phyloP scores from a whole-genome alignment of 2,329 filamentous ascomycete genomes.

The Grosmannia clavigera region DNA sequence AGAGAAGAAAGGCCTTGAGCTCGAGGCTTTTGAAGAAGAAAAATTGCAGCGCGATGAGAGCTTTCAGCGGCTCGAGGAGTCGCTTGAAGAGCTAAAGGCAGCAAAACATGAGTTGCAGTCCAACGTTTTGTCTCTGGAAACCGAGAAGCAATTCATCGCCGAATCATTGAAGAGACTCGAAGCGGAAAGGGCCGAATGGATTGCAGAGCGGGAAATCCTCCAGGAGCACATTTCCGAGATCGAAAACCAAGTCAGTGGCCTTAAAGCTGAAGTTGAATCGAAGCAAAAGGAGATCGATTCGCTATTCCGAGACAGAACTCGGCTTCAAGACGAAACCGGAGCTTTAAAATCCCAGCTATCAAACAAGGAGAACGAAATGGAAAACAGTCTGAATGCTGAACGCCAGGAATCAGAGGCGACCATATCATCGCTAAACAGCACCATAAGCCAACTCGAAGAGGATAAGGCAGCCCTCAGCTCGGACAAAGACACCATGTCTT shows the following conservation, averaged over 20 bases:
- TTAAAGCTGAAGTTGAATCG: neutral
- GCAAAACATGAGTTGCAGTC: slow-evolving; percentile 1
- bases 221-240: neutral
- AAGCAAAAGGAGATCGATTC: slow-evolving; percentile 3
- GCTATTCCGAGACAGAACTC: neutral
- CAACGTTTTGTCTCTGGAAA: neutral
- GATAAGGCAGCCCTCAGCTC: neutral
- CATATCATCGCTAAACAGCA: neutral
- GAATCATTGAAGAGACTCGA: neutral
- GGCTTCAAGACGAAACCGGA: neutral
- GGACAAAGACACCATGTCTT: neutral
- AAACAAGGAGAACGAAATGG: neutral
- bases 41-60: neutral
- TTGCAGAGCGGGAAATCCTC: neutral
- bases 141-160: neutral
- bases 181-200: slow-evolving; percentile 1
- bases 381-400: neutral
- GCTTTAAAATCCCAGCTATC: neutral
- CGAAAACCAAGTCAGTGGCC: neutral
- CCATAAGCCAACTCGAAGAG: slow-evolving; percentile 1
- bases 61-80: neutral
- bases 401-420: neutral
- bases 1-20: neutral
- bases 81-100: neutral
- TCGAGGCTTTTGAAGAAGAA: neutral